Conservation (phyloP, 306 rosid genomes). For the Trifolium subterraneum region DNA sequence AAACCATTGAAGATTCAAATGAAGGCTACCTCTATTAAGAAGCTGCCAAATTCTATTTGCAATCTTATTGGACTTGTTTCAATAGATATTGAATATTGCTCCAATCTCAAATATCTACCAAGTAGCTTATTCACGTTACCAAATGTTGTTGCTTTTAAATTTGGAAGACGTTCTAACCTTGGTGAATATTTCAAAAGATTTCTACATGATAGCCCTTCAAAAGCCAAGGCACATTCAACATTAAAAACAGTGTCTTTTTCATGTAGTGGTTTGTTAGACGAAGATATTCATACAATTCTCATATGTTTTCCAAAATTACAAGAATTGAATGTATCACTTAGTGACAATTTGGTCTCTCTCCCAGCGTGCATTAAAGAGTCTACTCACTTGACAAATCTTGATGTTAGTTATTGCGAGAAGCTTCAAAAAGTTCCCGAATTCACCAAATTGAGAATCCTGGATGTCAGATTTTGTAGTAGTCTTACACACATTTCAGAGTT, state of each 20-base stretch:
- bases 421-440: not conserved
- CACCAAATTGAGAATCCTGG: not conserved
- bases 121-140: not conserved
- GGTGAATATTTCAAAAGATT: not conserved
- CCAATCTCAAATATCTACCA: too few relatives aligned
- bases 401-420: too few relatives aligned
- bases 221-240: not conserved
- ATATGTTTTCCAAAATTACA: not conserved
- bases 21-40: not conserved
- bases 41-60: too few relatives aligned
- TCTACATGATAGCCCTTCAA: not conserved
- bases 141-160: not conserved
- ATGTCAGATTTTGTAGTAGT: not conserved
- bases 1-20: slow-evolving; percentile 9
- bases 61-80: too few relatives aligned
- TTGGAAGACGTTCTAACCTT: not conserved
- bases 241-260: not conserved
- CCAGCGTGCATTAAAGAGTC: slow-evolving; percentile 34
- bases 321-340: not conserved
- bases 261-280: slow-evolving; percentile 8
- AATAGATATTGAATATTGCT: too few relatives aligned
- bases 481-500: slow-evolving; percentile 28
- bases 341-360: not conserved
- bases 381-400: not conserved
- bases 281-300: slow-evolving; percentile 15